These are phyloP conservation scores for Tetrastigma voinierianum DNA, from an alignment of 164 flowering plant genomes.

Conservation along the genomic window DNA sequence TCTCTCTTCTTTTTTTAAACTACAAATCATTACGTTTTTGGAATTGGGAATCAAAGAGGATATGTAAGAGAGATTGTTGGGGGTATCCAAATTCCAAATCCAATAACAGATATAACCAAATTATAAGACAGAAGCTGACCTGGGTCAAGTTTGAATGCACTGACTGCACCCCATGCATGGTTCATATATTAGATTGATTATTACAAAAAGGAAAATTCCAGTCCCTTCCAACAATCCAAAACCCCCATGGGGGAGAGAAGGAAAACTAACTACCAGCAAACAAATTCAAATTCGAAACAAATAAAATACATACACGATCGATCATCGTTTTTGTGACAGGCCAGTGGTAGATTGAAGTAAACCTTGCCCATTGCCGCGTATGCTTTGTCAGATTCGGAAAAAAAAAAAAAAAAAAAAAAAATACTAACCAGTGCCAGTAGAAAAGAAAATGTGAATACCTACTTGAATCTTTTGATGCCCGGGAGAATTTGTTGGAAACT, in stretches of 20 bases:
- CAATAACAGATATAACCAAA: constrained; percentile 21
- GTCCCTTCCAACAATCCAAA: constrained; percentile 31
- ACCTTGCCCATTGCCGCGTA: constrained; percentile 25
- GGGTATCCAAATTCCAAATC: too few species aligned
- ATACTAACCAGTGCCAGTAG: constrained; percentile 33
- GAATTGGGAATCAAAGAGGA: too few species aligned
- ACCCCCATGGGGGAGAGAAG: constrained; percentile 47
- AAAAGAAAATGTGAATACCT: constrained; percentile 52
- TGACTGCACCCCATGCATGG: too few species aligned
- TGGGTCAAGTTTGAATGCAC: constrained; percentile 77
- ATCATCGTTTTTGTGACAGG: constrained; percentile 29
- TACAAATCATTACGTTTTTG: constrained; percentile 12
- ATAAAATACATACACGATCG: constrained; percentile 47
- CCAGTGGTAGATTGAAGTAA: constrained; percentile 39
- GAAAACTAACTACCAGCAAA: constrained; percentile 28
- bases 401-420: constrained; percentile 53
- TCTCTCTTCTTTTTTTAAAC: too few species aligned
- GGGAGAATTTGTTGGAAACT: constrained; percentile 52
- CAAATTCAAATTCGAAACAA: constrained; percentile 26
- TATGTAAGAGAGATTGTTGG: too few species aligned
- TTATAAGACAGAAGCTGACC: constrained; percentile 89
- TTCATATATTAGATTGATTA: constrained; percentile 41
- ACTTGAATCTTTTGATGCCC: constrained; percentile 68
- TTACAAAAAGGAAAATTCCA: constrained; percentile 43
- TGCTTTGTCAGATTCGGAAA: too few species aligned